Percentiles rank a stretch among this genome's conserved stretches.
Evolutionary conservation across 2,329 filamentous ascomycete species (phyloP).

Genomic region (Pezicula radicicola): DNA sequence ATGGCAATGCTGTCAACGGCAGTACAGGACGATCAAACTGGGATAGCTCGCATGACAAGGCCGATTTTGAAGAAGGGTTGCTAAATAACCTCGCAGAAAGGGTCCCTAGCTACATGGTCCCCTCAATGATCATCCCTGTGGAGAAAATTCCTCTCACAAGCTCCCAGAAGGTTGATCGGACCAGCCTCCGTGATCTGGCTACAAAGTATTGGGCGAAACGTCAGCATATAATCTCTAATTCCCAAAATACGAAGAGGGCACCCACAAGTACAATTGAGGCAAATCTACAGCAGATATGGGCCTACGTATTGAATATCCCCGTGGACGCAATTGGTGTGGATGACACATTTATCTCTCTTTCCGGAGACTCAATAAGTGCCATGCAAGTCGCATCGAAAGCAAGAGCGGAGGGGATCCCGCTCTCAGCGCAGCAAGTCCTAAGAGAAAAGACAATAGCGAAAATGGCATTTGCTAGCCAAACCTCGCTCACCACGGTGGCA

Average conservation of each 20-base stretch:
- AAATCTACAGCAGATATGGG: slow-evolving; percentile 46
- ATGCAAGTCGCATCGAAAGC: slow-evolving; percentile 60
- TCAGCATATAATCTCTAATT: not conserved
- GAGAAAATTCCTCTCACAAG: not conserved
- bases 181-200: not conserved
- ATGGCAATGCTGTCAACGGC: no score
- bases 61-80: not conserved
- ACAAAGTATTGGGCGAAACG: not conserved
- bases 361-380: slow-evolving; percentile 57
- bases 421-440: slow-evolving; percentile 21
- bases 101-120: not conserved
- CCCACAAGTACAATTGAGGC: not conserved
- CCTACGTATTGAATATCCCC: slow-evolving; percentile 38
- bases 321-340: slow-evolving; percentile 48
- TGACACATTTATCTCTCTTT: slow-evolving; percentile 58
- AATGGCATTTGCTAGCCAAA: not conserved
- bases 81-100: not conserved
- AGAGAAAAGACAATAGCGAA: not conserved
- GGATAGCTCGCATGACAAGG: no score
- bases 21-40: no score
- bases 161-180: not conserved
- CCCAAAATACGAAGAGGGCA: not conserved
- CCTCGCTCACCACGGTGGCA: not conserved
- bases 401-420: slow-evolving; percentile 40
- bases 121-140: not conserved